These are phyloP conservation scores for Starmerella bacillaris DNA, from an alignment of 805 yeast species.

Conservation along the genomic window DNA sequence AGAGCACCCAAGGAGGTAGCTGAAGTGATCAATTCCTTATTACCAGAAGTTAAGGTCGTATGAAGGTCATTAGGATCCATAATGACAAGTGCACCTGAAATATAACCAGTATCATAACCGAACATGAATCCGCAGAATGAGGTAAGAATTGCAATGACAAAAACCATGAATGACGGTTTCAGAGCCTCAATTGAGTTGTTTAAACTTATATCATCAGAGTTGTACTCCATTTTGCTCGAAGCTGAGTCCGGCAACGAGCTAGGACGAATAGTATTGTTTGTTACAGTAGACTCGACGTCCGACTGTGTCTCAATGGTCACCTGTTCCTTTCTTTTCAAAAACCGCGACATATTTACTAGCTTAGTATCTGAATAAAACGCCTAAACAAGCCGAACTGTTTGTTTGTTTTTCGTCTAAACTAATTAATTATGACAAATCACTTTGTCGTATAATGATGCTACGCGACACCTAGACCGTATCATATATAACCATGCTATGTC, in stretches of 20 bases:
- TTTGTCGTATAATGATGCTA: too few relatives aligned
- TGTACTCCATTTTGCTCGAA: background rate
- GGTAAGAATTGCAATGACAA: slow-evolving; percentile 47
- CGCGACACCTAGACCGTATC: too few relatives aligned
- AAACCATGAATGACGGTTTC: slow-evolving; percentile 35
- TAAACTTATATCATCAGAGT: slow-evolving; percentile 9
- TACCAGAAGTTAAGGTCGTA: slow-evolving; percentile 45
- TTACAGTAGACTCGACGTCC: background rate
- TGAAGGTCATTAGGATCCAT: slow-evolving; percentile 53
- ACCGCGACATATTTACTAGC: too few relatives aligned
- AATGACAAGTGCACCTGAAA: slow-evolving; percentile 79
- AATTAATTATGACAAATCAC: too few relatives aligned
- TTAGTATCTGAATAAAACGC: too few relatives aligned
- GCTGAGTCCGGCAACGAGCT: background rate
- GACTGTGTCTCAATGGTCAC: background rate
- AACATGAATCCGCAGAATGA: slow-evolving; percentile 92
- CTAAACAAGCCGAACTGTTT: too few relatives aligned
- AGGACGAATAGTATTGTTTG: too few relatives aligned
- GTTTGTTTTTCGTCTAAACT: too few relatives aligned
- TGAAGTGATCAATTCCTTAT: slow-evolving; percentile 78
- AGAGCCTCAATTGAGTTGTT: slow-evolving; percentile 20
- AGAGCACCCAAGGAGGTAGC: slow-evolving; percentile 92
- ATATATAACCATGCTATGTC: too few relatives aligned
- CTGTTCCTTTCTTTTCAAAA: too few relatives aligned
- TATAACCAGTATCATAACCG: slow-evolving; percentile 95